Evolutionary conservation across 371 early-diverging fungal species (phyloP).

Genomic region (Batrachochytrium dendrobatidis): DNA sequence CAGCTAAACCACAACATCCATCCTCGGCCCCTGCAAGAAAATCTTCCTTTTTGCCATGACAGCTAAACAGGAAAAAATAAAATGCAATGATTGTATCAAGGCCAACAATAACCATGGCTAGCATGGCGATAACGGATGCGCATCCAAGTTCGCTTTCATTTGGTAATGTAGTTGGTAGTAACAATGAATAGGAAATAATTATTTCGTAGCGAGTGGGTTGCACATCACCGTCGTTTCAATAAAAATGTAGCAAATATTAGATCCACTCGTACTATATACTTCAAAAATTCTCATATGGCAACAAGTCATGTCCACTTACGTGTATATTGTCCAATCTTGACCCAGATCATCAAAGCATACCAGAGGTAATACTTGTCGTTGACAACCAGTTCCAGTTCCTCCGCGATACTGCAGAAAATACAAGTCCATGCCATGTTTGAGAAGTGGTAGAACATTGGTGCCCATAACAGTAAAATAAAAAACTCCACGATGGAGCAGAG

Average conservation of each 20-base stretch:
- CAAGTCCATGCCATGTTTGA: constrained; percentile 38
- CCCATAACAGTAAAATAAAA: constrained; percentile 28
- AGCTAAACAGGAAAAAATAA: constrained; percentile 16
- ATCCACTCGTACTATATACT: no score
- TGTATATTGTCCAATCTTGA: constrained; percentile 23
- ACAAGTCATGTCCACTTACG: not conserved
- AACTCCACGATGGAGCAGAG: constrained; percentile 36
- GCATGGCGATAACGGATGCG: constrained; percentile 25
- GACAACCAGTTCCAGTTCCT: constrained; percentile 16
- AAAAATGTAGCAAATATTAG: no score
- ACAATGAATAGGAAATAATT: no score
- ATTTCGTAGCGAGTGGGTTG: no score
- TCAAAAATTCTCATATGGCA: constrained; percentile 2
- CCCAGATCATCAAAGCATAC: constrained; percentile 32
- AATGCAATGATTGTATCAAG: constrained; percentile 31
- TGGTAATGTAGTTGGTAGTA: not conserved
- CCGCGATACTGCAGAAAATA: constrained; percentile 17
- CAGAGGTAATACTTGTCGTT: constrained; percentile 23
- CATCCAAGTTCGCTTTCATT: constrained; percentile 24
- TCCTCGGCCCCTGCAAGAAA: constrained; percentile 31
- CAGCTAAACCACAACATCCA: constrained; percentile 35
- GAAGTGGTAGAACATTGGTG: constrained; percentile 31
- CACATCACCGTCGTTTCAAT: no score
- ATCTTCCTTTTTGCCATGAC: constrained; percentile 14
- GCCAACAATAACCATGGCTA: constrained; percentile 23